phyloP scores from a whole-genome alignment of 495 filamentous ascomycete genomes.

The Neurospora sp. region DNA sequence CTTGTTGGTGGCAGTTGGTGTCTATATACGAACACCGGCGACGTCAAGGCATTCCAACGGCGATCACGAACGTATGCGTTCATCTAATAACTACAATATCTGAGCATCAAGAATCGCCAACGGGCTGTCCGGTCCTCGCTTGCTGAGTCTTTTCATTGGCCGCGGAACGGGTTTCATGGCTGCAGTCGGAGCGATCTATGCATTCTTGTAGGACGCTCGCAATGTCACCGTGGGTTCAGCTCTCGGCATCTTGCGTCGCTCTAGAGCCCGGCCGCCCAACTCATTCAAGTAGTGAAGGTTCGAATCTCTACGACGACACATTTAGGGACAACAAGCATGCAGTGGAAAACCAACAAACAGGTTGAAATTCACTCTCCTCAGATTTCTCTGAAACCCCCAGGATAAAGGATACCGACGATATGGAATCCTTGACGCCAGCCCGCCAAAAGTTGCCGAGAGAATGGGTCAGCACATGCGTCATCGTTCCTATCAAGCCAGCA shows the following conservation, averaged over 20 bases:
- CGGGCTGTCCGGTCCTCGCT: neutral
- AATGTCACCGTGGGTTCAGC: slow-evolving; percentile 8
- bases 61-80: neutral
- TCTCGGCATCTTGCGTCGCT: neutral
- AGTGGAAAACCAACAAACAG: neutral
- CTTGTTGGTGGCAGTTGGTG: neutral
- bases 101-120: neutral
- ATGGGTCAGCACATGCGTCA: neutral
- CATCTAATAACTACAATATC: neutral
- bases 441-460: neutral
- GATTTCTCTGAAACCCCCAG: neutral
- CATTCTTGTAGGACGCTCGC: neutral
- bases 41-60: neutral
- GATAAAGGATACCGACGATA: neutral
- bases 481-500: neutral
- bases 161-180: neutral
- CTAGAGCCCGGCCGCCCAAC: neutral
- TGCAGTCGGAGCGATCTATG: slow-evolving; percentile 4
- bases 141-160: slow-evolving; percentile 3
- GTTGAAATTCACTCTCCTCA: neutral
- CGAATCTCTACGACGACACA: neutral
- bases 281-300: neutral
- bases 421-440: neutral
- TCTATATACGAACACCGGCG: neutral
- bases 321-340: neutral